A percentile compares a stretch with the other conserved stretches of the same genome.
Conservation (phyloP, 1,139 yeast species). For the Debaryomyces fabryi region DNA sequence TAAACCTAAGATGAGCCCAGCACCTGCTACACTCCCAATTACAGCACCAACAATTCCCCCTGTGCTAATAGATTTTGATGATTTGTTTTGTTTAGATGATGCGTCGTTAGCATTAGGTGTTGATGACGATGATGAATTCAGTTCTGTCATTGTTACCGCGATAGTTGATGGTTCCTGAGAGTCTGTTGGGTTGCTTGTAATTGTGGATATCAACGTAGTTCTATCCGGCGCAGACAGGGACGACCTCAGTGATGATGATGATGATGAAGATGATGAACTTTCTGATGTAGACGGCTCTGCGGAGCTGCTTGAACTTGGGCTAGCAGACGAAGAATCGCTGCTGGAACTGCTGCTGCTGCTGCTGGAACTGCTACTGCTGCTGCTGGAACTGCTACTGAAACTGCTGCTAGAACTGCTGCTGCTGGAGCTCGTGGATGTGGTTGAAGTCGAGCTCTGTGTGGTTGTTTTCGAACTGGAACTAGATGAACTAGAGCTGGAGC, state of each 20-base stretch:
- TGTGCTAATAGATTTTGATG: conserved; percentile 39
- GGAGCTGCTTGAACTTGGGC: conserved; percentile 3
- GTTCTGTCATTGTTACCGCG: conserved; percentile 24
- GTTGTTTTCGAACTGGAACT: background rate
- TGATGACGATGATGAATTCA: conserved; percentile 17
- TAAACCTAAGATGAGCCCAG: conserved; percentile 36
- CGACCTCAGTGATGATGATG: conserved; percentile 13
- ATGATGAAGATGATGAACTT: conserved; percentile 13
- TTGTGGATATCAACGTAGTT: conserved; percentile 25
- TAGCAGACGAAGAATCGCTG: background rate
- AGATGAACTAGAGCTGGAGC: conserved; percentile 5
- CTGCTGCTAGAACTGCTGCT: background rate
- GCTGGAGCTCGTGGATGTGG: conserved; percentile 7
- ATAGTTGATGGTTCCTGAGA: conserved; percentile 27
- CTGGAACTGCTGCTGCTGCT: background rate
- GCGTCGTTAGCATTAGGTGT: conserved; percentile 13
- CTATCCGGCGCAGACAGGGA: conserved; percentile 11
- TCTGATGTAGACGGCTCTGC: conserved; percentile 1
- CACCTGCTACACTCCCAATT: conserved; percentile 63
- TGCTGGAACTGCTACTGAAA: background rate
- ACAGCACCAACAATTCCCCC: conserved; percentile 80
- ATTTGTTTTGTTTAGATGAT: conserved; percentile 14
- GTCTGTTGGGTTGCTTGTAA: conserved; percentile 22
- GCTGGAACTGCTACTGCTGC: background rate
- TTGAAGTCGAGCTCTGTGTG: background rate